Percentiles rank a stretch among this genome's conserved stretches.
Conservation (phyloP, 805 yeast species). For the Brettanomyces naardenensis region DNA sequence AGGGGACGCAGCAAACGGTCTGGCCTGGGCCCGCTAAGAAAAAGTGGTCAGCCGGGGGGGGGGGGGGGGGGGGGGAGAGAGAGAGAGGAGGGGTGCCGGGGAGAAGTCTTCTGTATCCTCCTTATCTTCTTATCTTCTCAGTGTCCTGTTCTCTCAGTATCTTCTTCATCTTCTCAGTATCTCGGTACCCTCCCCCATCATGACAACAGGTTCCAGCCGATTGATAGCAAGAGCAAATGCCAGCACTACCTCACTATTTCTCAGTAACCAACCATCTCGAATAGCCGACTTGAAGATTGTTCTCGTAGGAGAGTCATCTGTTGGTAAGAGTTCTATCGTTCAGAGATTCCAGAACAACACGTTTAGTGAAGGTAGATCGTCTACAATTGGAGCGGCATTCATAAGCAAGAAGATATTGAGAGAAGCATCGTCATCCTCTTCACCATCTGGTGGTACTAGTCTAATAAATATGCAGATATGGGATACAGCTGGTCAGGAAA, state of each 20-base stretch:
- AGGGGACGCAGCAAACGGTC: too few species aligned
- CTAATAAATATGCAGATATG: slow-evolving; percentile 57
- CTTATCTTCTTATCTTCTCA: too few species aligned
- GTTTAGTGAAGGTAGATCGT: slow-evolving; percentile 74
- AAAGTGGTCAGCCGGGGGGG: too few species aligned
- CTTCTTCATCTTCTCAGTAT: too few species aligned
- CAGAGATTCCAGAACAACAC: slow-evolving; percentile 65
- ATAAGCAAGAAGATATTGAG: slow-evolving; percentile 65
- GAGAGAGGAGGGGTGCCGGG: too few species aligned
- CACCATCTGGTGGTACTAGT: slow-evolving; percentile 15
- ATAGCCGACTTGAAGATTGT: slow-evolving; percentile 28
- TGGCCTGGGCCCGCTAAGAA: too few species aligned
- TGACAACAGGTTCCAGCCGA: too few species aligned
- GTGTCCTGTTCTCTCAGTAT: too few species aligned
- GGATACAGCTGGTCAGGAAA: slow-evolving; percentile 97
- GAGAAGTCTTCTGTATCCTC: too few species aligned
- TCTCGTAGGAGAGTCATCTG: slow-evolving; percentile 45
- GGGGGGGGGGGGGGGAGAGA: too few species aligned
- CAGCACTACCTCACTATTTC: slow-evolving; percentile 2
- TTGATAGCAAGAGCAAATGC: too few species aligned
- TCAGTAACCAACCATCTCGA: slow-evolving; percentile 15
- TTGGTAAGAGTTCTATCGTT: slow-evolving; percentile 68
- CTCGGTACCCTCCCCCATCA: too few species aligned
- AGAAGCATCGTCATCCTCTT: slow-evolving; percentile 6
- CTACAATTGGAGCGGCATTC: slow-evolving; percentile 99